Percentiles rank a stretch among this genome's conserved stretches.
phyloP scores from a whole-genome alignment of 768 basidiomycete species.

The Russula vinacea region DNA sequence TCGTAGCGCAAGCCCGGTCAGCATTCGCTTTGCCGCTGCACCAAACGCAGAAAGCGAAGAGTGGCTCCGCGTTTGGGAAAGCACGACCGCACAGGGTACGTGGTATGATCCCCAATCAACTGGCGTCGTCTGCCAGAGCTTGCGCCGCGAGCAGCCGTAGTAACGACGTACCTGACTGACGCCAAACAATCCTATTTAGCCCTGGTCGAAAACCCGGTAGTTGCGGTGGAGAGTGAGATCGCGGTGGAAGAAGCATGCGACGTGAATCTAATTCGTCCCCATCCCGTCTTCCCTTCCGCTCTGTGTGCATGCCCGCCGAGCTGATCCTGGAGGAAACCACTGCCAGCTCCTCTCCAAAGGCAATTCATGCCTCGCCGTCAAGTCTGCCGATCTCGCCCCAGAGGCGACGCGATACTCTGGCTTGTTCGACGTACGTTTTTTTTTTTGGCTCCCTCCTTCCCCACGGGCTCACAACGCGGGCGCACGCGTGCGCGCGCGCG shows the following conservation, averaged over 20 bases:
- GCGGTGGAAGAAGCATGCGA: constrained; percentile 83
- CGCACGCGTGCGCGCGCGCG: not conserved
- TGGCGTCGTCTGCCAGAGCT: not conserved
- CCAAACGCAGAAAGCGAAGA: constrained; percentile 43
- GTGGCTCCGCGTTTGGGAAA: constrained; percentile 60
- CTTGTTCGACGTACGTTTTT: constrained; percentile 66
- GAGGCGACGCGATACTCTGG: constrained; percentile 43
- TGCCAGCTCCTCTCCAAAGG: constrained; percentile 57
- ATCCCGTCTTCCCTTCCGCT: not conserved
- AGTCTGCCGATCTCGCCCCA: constrained; percentile 33
- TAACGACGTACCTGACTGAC: not conserved
- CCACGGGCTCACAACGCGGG: not conserved
- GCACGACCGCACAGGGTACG: constrained; percentile 56
- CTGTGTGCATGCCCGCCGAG: constrained; percentile 1
- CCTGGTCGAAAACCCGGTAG: constrained; percentile 65
- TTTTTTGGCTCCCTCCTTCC: not conserved
- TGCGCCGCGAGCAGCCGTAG: not conserved
- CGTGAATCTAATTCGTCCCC: constrained; percentile 40
- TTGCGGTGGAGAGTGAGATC: constrained; percentile 63
- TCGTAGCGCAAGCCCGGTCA: constrained; percentile 27
- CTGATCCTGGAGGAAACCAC: constrained; percentile 14
- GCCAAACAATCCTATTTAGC: constrained; percentile 42
- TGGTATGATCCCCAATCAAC: not conserved
- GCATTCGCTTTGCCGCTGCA: constrained; percentile 31
- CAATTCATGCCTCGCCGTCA: constrained; percentile 64